Percentiles rank a stretch among this genome's conserved stretches.
Conservation (phyloP, 805 yeast species). For the Yamadazyma takamatsuzukensis region DNA sequence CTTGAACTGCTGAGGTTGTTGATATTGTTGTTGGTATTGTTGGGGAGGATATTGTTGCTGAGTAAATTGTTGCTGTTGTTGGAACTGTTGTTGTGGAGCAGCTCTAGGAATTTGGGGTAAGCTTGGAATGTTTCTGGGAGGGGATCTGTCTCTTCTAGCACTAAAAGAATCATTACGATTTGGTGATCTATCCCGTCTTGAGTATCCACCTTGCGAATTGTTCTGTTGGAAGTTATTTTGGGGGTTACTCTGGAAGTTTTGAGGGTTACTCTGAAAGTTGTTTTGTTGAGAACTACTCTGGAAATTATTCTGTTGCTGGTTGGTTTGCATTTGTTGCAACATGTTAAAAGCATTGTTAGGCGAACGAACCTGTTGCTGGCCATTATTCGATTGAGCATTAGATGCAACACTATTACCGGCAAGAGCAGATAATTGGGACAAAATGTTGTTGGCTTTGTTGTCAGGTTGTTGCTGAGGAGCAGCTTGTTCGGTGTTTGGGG, state of each 20-base stretch:
- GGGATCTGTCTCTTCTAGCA: slow-evolving; percentile 26
- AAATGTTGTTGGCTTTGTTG: slow-evolving; percentile 33
- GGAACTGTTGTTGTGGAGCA: slow-evolving; percentile 8
- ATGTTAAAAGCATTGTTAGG: slow-evolving; percentile 43
- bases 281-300: background rate
- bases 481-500: slow-evolving; percentile 17
- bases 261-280: background rate
- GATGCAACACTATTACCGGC: slow-evolving; percentile 21
- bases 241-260: slow-evolving; percentile 1
- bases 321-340: slow-evolving; percentile 48
- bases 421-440: slow-evolving; percentile 42
- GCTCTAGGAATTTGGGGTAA: slow-evolving; percentile 13
- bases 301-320: slow-evolving; percentile 15
- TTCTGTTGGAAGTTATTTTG: slow-evolving; percentile 6
- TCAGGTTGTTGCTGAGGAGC: slow-evolving; percentile 15
- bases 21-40: slow-evolving; percentile 5
- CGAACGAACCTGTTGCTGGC: slow-evolving; percentile 12
- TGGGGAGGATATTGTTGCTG: slow-evolving; percentile 11
- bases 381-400: slow-evolving; percentile 11
- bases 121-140: slow-evolving; percentile 17
- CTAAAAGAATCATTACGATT: slow-evolving; percentile 18
- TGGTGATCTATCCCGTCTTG: slow-evolving; percentile 56
- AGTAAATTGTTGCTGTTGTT: slow-evolving; percentile 12
- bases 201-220: no score
- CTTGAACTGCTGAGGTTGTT: slow-evolving; percentile 5